phyloP scores from a whole-genome alignment of 495 filamentous ascomycete species.

The Tuber microsphaerosporum region DNA sequence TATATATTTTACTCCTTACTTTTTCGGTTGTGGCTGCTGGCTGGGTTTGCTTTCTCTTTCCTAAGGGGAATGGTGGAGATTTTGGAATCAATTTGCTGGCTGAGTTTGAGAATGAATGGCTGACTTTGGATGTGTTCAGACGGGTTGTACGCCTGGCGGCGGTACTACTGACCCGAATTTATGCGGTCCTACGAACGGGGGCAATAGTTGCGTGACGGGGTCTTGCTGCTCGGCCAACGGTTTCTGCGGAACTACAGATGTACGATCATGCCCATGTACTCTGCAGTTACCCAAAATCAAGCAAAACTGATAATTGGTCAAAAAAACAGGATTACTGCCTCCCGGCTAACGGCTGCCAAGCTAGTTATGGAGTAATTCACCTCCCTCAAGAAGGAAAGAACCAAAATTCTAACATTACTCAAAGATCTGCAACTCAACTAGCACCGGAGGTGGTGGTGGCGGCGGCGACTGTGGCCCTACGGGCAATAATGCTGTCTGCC shows the following conservation, averaged over 20 bases:
- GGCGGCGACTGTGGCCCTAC: slow-evolving; percentile 40
- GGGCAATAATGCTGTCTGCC: slow-evolving; percentile 44
- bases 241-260: background rate
- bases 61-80: background rate
- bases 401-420: background rate
- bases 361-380: slow-evolving; percentile 42
- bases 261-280: background rate
- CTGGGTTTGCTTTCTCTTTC: background rate
- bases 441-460: slow-evolving; percentile 10
- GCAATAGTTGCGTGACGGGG: slow-evolving; percentile 37
- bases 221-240: slow-evolving; percentile 42
- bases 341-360: slow-evolving; percentile 42
- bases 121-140: background rate
- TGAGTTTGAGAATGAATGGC: background rate
- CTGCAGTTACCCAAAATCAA: background rate
- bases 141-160: slow-evolving; percentile 3
- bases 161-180: slow-evolving; percentile 23
- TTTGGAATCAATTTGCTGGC: background rate
- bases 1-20: background rate
- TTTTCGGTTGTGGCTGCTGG: background rate
- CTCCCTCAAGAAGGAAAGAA: background rate
- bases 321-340: slow-evolving; percentile 43
- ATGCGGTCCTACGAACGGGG: slow-evolving; percentile 37
- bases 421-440: background rate
- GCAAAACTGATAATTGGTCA: background rate